phyloP scores from a whole-genome alignment of 2,329 filamentous ascomycete genomes.

The Diaporthe batatas region DNA sequence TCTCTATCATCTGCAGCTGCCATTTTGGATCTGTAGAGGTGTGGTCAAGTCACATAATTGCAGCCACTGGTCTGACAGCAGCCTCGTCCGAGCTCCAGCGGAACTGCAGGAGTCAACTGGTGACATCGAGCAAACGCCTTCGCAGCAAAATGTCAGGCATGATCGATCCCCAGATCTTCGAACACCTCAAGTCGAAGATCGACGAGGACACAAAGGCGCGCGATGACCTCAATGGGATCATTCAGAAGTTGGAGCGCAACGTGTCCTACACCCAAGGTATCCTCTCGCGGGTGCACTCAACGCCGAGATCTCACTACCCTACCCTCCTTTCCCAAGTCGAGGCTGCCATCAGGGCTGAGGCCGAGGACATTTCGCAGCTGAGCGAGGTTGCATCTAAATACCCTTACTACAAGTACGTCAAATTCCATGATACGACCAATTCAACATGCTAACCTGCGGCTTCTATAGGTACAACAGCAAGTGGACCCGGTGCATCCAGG shows the following conservation, averaged over 20 bases:
- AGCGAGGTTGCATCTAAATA: constrained; percentile 82
- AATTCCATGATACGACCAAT: background rate
- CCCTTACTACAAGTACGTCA: constrained; percentile 90
- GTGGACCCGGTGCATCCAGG: constrained; percentile 89
- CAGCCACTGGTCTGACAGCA: background rate
- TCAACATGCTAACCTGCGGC: constrained; percentile 38
- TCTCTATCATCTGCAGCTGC: background rate
- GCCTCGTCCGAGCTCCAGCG: background rate
- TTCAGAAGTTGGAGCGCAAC: constrained; percentile 86
- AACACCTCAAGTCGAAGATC: constrained; percentile 87
- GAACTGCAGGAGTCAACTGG: background rate
- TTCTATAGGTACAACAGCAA: constrained; percentile 78
- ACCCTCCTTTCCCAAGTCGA: constrained; percentile 78
- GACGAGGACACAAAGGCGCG: constrained; percentile 87
- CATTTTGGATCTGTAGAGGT: too few species aligned
- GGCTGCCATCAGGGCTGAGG: constrained; percentile 78
- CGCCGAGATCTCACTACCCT: constrained; percentile 74
- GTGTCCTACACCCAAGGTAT: constrained; percentile 85
- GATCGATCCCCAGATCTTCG: constrained; percentile 88
- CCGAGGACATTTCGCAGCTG: constrained; percentile 78
- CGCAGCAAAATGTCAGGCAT: constrained; percentile 56
- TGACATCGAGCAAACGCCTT: background rate
- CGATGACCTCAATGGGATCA: constrained; percentile 85
- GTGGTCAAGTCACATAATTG: background rate
- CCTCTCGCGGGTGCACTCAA: constrained; percentile 91